Base-by-base conservation (phyloP, 139 green algal species). In the Tetratostichococcus sp. region DNA sequence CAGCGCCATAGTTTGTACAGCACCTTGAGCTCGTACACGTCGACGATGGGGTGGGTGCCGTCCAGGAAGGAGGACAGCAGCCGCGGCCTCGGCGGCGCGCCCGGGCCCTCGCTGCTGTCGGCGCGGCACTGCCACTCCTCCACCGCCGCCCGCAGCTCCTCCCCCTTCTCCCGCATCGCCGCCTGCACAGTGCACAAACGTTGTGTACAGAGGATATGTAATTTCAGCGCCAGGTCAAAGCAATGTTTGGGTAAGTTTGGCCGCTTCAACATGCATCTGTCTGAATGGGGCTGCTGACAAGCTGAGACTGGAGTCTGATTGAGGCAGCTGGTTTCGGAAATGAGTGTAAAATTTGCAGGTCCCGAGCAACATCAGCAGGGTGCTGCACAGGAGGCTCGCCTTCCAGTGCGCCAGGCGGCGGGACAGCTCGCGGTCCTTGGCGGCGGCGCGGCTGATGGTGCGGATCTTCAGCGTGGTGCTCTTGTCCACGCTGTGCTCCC, bases 11-110 rank as follows among this genome's bases (percentile, higher is more conserved):
- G n/a, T n/a, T n/a, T n/a, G n/a, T n/a, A n/a, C n/a, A n/a, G 25
- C 35, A 89, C 86, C 85, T 94, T 94, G 69, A 96, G 86, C 79
- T 97, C 92, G 59, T 97, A 96, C 4, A 84, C 77, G 77, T 97
- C 91, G 42, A 96, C 92, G 4, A 96, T 86, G 33, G 92, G 91
- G 39, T 89, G 77, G 4, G 81, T 86, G 31, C 92, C 92, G 67
- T 95, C 88, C 65, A 97, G 79, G 73, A 97, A 97, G 35, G 89
- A 91, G 3, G 90, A 94, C 30, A 86, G 94, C 2, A 97, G 86
- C 35, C 82, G 71, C 59, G 79, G 73, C 62, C 58, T 30, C 85
- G 79, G 5, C 79, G 77, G 73, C 4, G 43, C 71, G 35, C 30
- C 33, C 3, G 67, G 39, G 3, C 43, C 58, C 57, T 65, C 68